Evolutionary conservation across 495 filamentous ascomycete species (phyloP).

Genomic region (Hapsidospora chrysogenum): DNA sequence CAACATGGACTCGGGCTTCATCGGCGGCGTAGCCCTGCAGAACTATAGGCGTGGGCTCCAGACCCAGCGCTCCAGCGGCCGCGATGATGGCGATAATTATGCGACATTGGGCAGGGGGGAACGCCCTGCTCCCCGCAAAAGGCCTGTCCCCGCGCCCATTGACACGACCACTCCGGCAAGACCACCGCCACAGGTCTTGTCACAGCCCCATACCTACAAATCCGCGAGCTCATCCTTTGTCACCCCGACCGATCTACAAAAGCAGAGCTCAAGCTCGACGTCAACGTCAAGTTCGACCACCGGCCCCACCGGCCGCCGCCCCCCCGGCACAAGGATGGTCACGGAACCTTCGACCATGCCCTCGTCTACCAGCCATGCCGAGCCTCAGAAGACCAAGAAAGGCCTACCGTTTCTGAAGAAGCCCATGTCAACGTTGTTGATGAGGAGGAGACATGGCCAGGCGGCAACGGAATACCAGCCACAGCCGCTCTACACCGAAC

Average conservation of each 20-base stretch:
- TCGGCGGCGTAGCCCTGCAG: conserved; percentile 23
- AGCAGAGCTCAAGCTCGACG: conserved; percentile 5
- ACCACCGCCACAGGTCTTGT: conserved; percentile 9
- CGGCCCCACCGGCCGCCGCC: conserved; percentile 10
- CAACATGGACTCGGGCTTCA: conserved; percentile 14
- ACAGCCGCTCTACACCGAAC: conserved; percentile 23
- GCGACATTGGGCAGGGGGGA: conserved; percentile 6
- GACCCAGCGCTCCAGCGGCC: too few species aligned
- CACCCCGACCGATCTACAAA: conserved; percentile 18
- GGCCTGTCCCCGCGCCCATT: conserved; percentile 15
- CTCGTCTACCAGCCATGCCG: too few species aligned
- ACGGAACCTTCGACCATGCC: conserved; percentile 34
- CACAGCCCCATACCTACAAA: neutral
- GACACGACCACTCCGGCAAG: conserved; percentile 8
- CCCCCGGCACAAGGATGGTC: conserved; percentile 16
- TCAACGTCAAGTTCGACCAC: too few species aligned
- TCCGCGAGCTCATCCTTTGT: conserved; percentile 16
- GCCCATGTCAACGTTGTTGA: conserved; percentile 26
- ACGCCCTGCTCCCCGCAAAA: conserved; percentile 5
- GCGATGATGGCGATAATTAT: neutral
- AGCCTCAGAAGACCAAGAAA: conserved; percentile 35
- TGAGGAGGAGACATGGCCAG: conserved; percentile 23
- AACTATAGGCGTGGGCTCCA: conserved; percentile 17
- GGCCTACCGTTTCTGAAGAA: conserved; percentile 33
- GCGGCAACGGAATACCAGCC: conserved; percentile 28